Evolutionary conservation across 2,329 filamentous ascomycete genomes (phyloP), one percentile per base, ranked within the genome.

Genomic region (Phialemonium atrogriseum): DNA sequence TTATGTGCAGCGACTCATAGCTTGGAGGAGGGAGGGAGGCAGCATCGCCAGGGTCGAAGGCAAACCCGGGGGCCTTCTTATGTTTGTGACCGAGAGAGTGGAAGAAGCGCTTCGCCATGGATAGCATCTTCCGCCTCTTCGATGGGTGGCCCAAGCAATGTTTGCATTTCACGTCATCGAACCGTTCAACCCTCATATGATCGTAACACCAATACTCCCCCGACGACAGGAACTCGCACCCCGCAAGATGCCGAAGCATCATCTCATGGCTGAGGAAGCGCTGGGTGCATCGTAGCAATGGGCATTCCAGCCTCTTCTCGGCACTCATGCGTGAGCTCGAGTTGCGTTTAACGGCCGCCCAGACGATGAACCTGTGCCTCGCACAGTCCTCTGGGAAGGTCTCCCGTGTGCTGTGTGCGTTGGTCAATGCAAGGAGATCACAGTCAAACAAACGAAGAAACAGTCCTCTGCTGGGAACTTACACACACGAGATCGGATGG

Each of bases 141-240:
- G 65, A 70, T 4, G 63, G 60, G 22, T 68, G 66, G n/a, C 60
- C 60, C 12, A 65, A 47, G 41, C 66, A 72, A 23, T 59, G 58
- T 34, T 61, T 64, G 52, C 67, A 71, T 44, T 64, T 62, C 41
- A 58, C 52, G 40, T 73, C 67, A 50, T 64, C 63, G 48, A 73
- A 70, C 22, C 58, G 56, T 46, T 74, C 70, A 34, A 65, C 55
- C 42, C 59, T 62, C 46, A 57, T 62, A 44, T 70, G 71, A 22
- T 72, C 63, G 45, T 68, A 73, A 46, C 70, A 75, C 56, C 67
- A 64, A 42, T 73, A 74, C 54, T 73, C 65, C 35, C 67, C 66
- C 4, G 58, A 58, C 16, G 56, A 47, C 19, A 74, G 59, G 44
- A 67, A 56, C 18, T 58, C 53, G 45, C 69, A 73, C 23, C 49